Percentiles rank a stretch among this genome's conserved stretches.
phyloP scores from a whole-genome alignment of 116 monocot species.

The Zostera marina region DNA sequence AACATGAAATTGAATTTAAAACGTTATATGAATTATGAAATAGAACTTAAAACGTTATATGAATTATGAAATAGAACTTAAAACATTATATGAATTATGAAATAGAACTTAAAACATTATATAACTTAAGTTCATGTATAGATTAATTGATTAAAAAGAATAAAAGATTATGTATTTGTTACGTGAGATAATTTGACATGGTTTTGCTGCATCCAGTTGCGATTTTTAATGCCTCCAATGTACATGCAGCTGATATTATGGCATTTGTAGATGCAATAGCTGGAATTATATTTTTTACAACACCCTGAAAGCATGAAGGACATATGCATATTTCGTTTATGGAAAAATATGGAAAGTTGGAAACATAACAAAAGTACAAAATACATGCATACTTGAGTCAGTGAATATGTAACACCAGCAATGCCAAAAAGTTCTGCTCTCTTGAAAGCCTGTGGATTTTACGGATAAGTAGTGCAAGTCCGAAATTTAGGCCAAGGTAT shows the following conservation, averaged over 20 bases:
- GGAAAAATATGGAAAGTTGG: neutral
- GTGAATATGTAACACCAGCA: conserved; percentile 89
- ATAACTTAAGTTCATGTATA: neutral
- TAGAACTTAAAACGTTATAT: too few relatives aligned
- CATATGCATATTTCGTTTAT: too few relatives aligned
- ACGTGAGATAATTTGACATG: conserved; percentile 94
- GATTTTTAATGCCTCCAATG: conserved; percentile 88
- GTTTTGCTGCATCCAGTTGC: conserved; percentile 95
- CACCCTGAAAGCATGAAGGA: conserved; percentile 43
- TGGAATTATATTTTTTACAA: conserved; percentile 98
- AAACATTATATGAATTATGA: conserved; percentile 1
- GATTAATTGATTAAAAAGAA: too few relatives aligned
- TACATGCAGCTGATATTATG: conserved; percentile 86
- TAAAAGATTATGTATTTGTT: conserved; percentile 12
- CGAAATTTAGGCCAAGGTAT: neutral
- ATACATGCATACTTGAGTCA: conserved; percentile 58
- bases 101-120: neutral
- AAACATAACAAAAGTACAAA: conserved; percentile 2
- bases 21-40: too few relatives aligned
- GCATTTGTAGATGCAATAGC: conserved; percentile 99
- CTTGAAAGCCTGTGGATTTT: conserved; percentile 56
- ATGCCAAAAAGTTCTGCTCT: conserved; percentile 98
- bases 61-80: neutral
- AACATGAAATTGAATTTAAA: too few relatives aligned
- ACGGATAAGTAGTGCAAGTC: neutral